These are phyloP conservation scores for Ogataea corticis DNA, from an alignment of 805 yeast genomes.

Conservation along the genomic window DNA sequence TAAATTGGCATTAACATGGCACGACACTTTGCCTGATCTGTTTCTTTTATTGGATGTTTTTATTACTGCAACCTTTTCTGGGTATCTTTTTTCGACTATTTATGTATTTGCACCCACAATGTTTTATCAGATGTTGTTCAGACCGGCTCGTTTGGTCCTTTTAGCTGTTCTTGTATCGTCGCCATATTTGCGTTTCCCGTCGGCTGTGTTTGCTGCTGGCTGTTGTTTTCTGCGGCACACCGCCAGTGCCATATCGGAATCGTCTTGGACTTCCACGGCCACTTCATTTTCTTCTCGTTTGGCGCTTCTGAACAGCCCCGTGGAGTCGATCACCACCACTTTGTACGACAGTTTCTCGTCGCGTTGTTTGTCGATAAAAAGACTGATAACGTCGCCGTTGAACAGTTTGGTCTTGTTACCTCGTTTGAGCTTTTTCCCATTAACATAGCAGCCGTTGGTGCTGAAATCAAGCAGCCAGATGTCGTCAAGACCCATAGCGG, in stretches of 20 bases:
- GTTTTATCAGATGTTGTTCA: constrained; percentile 15
- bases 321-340: constrained; percentile 55
- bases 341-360: constrained; percentile 54
- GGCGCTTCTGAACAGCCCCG: constrained; percentile 58
- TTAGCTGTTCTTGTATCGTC: constrained; percentile 9
- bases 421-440: constrained; percentile 57
- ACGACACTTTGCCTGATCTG: too few species aligned
- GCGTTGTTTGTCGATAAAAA: constrained; percentile 61
- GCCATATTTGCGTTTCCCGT: constrained; percentile 11
- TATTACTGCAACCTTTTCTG: too few species aligned
- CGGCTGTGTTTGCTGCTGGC: constrained; percentile 5
- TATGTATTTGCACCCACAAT: background rate
- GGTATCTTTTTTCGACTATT: background rate
- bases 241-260: constrained; percentile 14
- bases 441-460: constrained; percentile 76
- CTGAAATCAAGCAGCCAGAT: constrained; percentile 81
- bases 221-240: constrained; percentile 6
- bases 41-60: background rate
- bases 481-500: constrained; percentile 70
- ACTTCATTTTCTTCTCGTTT: constrained; percentile 35
- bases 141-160: constrained; percentile 25
- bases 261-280: constrained; percentile 22
- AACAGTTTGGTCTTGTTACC: constrained; percentile 61
- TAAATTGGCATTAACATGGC: constrained; percentile 6
- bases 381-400: constrained; percentile 64